phyloP scores from a whole-genome alignment of 495 filamentous ascomycete species.

The Xylaria longipes region DNA sequence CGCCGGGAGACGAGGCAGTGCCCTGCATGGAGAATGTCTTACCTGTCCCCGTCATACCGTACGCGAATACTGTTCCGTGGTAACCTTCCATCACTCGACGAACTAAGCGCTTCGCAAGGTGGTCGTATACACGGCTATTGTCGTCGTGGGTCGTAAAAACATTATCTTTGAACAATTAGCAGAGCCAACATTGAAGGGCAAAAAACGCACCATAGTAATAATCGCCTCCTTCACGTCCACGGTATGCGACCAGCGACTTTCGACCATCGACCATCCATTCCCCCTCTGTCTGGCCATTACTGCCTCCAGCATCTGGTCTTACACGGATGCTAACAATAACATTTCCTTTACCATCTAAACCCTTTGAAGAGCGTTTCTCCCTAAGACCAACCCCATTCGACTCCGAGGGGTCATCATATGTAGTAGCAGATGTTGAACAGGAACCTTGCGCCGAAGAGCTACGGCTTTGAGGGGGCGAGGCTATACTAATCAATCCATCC shows the following conservation, averaged over 20 bases:
- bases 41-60: slow-evolving; percentile 98
- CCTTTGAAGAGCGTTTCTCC: slow-evolving; percentile 55
- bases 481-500: slow-evolving; percentile 71
- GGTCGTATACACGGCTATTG: slow-evolving; percentile 92
- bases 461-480: slow-evolving; percentile 84
- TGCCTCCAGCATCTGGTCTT: slow-evolving; percentile 74
- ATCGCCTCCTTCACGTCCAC: slow-evolving; percentile 87
- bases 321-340: slow-evolving; percentile 95
- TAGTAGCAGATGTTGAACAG: slow-evolving; percentile 87
- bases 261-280: slow-evolving; percentile 95
- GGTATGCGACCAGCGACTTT: slow-evolving; percentile 78
- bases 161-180: slow-evolving; percentile 70
- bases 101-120: slow-evolving; percentile 90
- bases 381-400: slow-evolving; percentile 41
- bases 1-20: slow-evolving; percentile 93
- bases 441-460: slow-evolving; percentile 90
- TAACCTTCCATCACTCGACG: slow-evolving; percentile 99
- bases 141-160: slow-evolving; percentile 92
- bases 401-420: slow-evolving; percentile 76
- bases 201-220: slow-evolving; percentile 82
- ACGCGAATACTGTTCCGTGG: slow-evolving; percentile 97
- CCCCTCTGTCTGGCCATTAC: slow-evolving; percentile 62
- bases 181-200: neutral
- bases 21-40: slow-evolving; percentile 99
- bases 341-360: slow-evolving; percentile 81